Base-by-base conservation (phyloP, 208 protist genomes). In the Trypanosomatidae sp. region DNA sequence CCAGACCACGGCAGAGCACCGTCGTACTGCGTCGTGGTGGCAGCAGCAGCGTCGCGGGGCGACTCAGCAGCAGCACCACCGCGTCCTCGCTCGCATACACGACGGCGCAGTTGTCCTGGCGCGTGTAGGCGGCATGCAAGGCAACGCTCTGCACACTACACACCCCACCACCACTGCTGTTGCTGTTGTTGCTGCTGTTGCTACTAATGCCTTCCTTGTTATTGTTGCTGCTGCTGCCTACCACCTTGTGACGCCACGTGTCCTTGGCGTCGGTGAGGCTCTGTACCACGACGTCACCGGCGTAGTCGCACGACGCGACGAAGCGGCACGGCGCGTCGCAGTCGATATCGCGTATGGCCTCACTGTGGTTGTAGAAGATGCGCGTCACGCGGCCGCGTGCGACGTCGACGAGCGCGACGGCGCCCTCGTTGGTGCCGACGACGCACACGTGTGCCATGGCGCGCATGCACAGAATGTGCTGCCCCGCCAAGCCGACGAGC, bases 391-490 rank as follows among this genome's bases (percentile, higher is more conserved):
- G 47, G 0, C 45, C 69, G 21, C 37, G 56, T 5, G 28, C 56
- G 10, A 33, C 35, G 13, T 78, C 61, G 6, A 83, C 47, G 2
- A 83, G 45, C 0, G 62, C 59, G 2, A 88, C 67, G 2, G 60
- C 54, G 32, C 79, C 79, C 41, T 82, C 67, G 47, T 84, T 88
- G 7, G 79, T 88, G 55, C 74, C 80, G 21, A 89, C 20, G 13
- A 71, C 38, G 33, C 84, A 43, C 28, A 69, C 65, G 0, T 66
- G 52, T 1, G 38, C 37, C 26, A 77, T 73, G 8, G 62, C 61
- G 6, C 50, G 57, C 0, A 72, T 46, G 2, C 59, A 51, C 61
- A 82, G 80, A 13, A 89, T 57, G 35, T 66, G 74, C 22, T 89
- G 80, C n/a, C 57, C 69, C 43, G 51, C 45, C 8, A 60, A 61